phyloP scores from a whole-genome alignment of 495 filamentous ascomycete genomes.

The Penicillium alfredii region DNA sequence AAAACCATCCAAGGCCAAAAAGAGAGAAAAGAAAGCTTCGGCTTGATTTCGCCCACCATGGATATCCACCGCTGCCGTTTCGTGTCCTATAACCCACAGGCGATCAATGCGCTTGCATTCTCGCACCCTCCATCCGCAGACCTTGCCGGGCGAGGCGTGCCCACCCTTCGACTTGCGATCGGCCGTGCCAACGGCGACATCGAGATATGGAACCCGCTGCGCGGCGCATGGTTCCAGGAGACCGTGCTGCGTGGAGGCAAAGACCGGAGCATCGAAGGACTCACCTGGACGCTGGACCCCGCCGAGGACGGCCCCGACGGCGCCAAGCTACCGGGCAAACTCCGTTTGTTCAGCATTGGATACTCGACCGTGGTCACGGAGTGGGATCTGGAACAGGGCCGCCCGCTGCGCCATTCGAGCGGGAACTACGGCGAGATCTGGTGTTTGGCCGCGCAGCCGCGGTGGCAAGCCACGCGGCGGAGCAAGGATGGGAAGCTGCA shows the following conservation, averaged over 20 bases:
- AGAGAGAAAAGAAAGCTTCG: slow-evolving; percentile 12
- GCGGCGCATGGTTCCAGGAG: slow-evolving; percentile 86
- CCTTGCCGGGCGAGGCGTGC: slow-evolving; percentile 43
- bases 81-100: slow-evolving; percentile 86
- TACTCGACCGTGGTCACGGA: slow-evolving; percentile 89
- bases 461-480: slow-evolving; percentile 37
- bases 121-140: slow-evolving; percentile 66
- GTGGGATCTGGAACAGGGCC: slow-evolving; percentile 79
- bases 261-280: slow-evolving; percentile 79
- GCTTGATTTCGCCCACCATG: slow-evolving; percentile 47
- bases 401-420: slow-evolving; percentile 71
- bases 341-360: slow-evolving; percentile 93
- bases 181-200: slow-evolving; percentile 94
- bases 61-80: slow-evolving; percentile 97
- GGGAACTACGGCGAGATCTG: slow-evolving; percentile 95
- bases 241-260: slow-evolving; percentile 76
- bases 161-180: slow-evolving; percentile 71
- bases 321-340: slow-evolving; percentile 58
- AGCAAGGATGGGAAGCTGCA: slow-evolving; percentile 30
- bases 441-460: slow-evolving; percentile 88
- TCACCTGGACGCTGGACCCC: slow-evolving; percentile 89
- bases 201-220: slow-evolving; percentile 93
- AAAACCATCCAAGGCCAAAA: slow-evolving; percentile 3
- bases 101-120: slow-evolving; percentile 92
- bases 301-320: slow-evolving; percentile 58